Base-by-base conservation (phyloP, 164 flowering plant species). In the Aristolochia californica region DNA sequence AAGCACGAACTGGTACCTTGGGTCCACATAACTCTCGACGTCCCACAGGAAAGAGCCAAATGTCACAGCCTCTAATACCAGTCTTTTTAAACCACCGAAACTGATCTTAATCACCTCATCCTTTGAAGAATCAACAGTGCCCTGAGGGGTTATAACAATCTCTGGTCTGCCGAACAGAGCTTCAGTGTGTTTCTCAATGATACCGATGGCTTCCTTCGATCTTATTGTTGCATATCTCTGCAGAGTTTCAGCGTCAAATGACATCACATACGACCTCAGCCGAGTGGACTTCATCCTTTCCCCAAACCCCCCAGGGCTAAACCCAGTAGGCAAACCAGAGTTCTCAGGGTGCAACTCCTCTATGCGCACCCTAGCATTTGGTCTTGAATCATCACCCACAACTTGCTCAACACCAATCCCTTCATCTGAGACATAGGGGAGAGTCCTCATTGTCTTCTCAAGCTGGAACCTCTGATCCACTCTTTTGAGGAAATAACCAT, bases 31-130 rank as follows among this genome's bases (percentile, higher is more conserved):
- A 80, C 87, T 85, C 78, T 93, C 97, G 4, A 87, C 96, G 59
- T 93, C 99, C 97, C 97, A 89, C 7, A 93, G 88, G 59, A 93
- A 89, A 34, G 97, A 83, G 53, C 99, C 99, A 62, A 93, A 93
- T 5, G 97, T 93, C 45, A 93, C 96, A 45, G 99, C 99, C 74
- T 93, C 99, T 77, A 89, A 55, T 43, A 93, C 91, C 56, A 93
- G 83, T 60, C 85, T 78, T 71, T 72, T 88, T 75, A 89, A 65
- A 23, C 96, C 96, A 51, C 80, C 83, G 64, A 89, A 85, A 80
- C 95, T 84, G 17, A 89, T 82, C 62, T 74, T 84, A 59, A 93
- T 74, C 22, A 22, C 70, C 52, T 84, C 96, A 53, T 93, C 93
- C 57, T 75, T 83, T 16, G 96, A 83, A 55, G 94, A 70, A 73